These are phyloP conservation scores for Heimioporus sp. DNA, from an alignment of 768 basidiomycete genomes.

Conservation along the genomic window DNA sequence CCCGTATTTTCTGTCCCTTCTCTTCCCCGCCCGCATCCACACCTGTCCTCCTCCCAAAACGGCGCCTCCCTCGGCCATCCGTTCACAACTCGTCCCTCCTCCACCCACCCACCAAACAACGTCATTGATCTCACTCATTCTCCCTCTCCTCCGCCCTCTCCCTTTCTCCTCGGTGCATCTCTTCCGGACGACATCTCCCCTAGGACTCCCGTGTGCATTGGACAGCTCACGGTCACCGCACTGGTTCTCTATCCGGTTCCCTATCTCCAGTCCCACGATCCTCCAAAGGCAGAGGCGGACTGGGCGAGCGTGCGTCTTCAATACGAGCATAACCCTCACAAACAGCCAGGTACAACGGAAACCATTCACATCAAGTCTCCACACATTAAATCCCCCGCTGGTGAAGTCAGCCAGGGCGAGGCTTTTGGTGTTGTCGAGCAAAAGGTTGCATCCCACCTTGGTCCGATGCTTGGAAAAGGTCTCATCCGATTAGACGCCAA, in stretches of 20 bases:
- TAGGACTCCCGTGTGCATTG: constrained; percentile 87
- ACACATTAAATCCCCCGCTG: constrained; percentile 44
- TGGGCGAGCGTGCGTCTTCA: constrained; percentile 70
- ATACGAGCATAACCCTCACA: constrained; percentile 64
- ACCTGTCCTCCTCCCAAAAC: constrained; percentile 23
- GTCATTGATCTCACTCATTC: constrained; percentile 77
- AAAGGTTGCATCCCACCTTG: constrained; percentile 74
- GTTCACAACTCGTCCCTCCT: constrained; percentile 14
- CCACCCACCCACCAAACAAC: constrained; percentile 40
- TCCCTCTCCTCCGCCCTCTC: constrained; percentile 49
- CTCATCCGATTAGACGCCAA: constrained; percentile 79
- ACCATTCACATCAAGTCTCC: constrained; percentile 80
- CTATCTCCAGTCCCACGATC: constrained; percentile 55
- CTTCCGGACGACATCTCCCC: constrained; percentile 64
- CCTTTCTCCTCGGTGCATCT: constrained; percentile 24
- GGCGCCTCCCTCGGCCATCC: constrained; percentile 23
- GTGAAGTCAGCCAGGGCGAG: constrained; percentile 59
- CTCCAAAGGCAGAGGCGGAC: constrained; percentile 44
- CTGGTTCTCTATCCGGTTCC: constrained; percentile 80
- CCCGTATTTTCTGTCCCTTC: constrained; percentile 52
- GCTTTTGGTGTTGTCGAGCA: constrained; percentile 84
- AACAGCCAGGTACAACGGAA: constrained; percentile 50
- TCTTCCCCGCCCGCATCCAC: constrained; percentile 19
- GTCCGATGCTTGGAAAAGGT: constrained; percentile 83
- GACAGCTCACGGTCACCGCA: constrained; percentile 78